A percentile compares a stretch with the other conserved stretches of the same genome.
Conservation (phyloP, 495 filamentous ascomycete genomes). For the Lophiostoma macrostomum region DNA sequence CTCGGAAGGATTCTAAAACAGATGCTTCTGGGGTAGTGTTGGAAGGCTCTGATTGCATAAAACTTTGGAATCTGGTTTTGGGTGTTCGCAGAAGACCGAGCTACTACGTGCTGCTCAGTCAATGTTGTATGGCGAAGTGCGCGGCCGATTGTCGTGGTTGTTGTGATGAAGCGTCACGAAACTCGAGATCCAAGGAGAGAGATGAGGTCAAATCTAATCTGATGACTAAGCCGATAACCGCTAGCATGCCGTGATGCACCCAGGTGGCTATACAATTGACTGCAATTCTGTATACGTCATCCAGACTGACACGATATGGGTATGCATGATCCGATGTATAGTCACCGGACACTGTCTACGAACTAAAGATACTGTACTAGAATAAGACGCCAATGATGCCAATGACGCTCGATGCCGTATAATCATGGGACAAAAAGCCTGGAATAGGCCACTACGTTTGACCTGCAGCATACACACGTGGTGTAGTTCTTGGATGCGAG, state of each 20-base stretch:
- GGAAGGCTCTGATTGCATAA: conserved; percentile 85
- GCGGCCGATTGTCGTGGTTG: conserved; percentile 5
- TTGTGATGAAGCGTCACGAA: neutral
- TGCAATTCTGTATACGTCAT: too few relatives aligned
- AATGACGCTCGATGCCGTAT: too few relatives aligned
- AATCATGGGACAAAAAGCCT: conserved; percentile 81
- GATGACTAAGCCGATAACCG: too few relatives aligned
- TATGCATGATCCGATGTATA: too few relatives aligned
- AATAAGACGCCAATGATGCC: too few relatives aligned
- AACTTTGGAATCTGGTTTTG: conserved; percentile 48
- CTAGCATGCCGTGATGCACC: too few relatives aligned
- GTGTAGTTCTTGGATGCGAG: conserved; percentile 96
- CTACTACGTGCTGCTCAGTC: conserved; percentile 41
- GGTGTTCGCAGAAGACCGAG: conserved; percentile 60
- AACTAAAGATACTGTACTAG: too few relatives aligned
- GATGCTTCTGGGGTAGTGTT: conserved; percentile 57
- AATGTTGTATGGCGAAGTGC: neutral
- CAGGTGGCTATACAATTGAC: too few relatives aligned
- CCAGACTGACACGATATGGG: too few relatives aligned
- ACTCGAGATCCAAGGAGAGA: neutral
- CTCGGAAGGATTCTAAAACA: conserved; percentile 44
- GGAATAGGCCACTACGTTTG: conserved; percentile 80
- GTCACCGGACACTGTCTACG: too few relatives aligned
- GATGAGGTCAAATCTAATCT: too few relatives aligned
- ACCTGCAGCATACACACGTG: conserved; percentile 88